Conservation (phyloP, 305 asterid genomes). For the Fraxinus sp. region DNA sequence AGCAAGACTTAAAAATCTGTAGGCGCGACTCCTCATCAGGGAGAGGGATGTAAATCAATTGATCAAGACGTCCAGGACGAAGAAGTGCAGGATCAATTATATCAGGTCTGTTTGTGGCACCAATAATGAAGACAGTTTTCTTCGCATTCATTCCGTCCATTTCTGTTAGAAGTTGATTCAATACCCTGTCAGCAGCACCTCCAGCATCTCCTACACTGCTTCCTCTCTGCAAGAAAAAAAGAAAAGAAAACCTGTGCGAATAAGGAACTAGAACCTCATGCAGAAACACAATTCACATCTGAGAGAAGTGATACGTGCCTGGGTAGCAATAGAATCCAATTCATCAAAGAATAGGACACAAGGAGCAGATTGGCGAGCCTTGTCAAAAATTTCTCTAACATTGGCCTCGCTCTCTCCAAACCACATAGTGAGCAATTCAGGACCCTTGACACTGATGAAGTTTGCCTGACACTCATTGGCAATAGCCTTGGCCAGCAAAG, state of each 20-base stretch:
- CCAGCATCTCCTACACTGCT: conserved; percentile 56
- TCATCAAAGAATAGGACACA: conserved; percentile 92
- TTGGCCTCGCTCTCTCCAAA: conserved; percentile 98
- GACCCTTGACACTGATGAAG: conserved; percentile 89
- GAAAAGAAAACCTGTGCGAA: neutral
- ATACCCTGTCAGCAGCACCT: conserved; percentile 61
- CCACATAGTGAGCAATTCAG: conserved; percentile 95
- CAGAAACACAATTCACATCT: neutral
- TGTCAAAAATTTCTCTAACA: conserved; percentile 82
- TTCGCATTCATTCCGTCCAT: conserved; percentile 61
- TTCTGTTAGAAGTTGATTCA: conserved; percentile 60
- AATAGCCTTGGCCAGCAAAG: conserved; percentile 87
- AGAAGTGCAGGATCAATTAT: conserved; percentile 58
- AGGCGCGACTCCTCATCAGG: conserved; percentile 59
- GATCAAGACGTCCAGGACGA: conserved; percentile 63
- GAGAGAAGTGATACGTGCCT: conserved; percentile 38
- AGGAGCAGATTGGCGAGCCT: conserved; percentile 92
- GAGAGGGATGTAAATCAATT: conserved; percentile 55
- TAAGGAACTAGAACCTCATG: neutral
- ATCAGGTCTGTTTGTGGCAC: conserved; percentile 60
- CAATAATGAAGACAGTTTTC: conserved; percentile 56
- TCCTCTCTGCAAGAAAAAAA: conserved; percentile 45
- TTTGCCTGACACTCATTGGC: conserved; percentile 95
- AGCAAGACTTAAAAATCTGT: conserved; percentile 55
- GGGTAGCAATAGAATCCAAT: conserved; percentile 89